Evolutionary conservation across 2,329 filamentous ascomycete species (phyloP).

Genomic region (Cytospora leucostoma): DNA sequence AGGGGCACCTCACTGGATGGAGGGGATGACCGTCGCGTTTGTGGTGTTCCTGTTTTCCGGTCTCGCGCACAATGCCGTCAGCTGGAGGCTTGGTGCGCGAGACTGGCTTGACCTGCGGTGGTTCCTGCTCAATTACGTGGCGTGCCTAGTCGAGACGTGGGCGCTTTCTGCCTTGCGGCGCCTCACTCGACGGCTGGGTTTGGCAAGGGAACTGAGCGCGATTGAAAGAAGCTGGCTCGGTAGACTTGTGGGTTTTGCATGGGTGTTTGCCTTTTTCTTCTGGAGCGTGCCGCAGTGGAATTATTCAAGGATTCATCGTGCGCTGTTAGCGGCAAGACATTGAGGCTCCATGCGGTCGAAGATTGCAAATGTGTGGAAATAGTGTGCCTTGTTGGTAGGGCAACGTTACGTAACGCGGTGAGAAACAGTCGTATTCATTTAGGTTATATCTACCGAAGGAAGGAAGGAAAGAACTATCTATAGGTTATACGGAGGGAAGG

Average conservation of each 20-base stretch:
- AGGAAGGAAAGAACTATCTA: too few species aligned
- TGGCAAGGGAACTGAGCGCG: not conserved
- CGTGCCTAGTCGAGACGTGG: slow-evolving; percentile 16
- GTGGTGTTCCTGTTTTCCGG: slow-evolving; percentile 26
- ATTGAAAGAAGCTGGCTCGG: slow-evolving; percentile 24
- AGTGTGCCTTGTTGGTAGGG: too few species aligned
- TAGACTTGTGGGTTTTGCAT: slow-evolving; percentile 12
- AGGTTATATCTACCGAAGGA: too few species aligned
- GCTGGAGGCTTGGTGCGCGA: slow-evolving; percentile 17
- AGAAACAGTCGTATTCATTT: too few species aligned
- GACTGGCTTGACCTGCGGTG: slow-evolving; percentile 26
- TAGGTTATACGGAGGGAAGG: too few species aligned
- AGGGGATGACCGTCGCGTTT: slow-evolving; percentile 16
- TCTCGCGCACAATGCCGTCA: slow-evolving; percentile 21
- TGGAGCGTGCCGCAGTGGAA: slow-evolving; percentile 26
- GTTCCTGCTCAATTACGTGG: slow-evolving; percentile 27
- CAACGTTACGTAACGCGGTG: too few species aligned
- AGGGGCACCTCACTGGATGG: not conserved
- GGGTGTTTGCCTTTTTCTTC: slow-evolving; percentile 28
- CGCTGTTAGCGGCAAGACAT: not conserved
- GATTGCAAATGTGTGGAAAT: not conserved
- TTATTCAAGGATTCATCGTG: not conserved
- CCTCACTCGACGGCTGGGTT: not conserved
- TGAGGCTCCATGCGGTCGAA: not conserved
- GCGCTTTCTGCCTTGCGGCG: slow-evolving; percentile 1